Percentiles rank a stretch among this genome's conserved stretches.
These are phyloP conservation scores for Clarireedia sp. DNA, from an alignment of 2,329 filamentous ascomycete genomes.

Conservation along the genomic window DNA sequence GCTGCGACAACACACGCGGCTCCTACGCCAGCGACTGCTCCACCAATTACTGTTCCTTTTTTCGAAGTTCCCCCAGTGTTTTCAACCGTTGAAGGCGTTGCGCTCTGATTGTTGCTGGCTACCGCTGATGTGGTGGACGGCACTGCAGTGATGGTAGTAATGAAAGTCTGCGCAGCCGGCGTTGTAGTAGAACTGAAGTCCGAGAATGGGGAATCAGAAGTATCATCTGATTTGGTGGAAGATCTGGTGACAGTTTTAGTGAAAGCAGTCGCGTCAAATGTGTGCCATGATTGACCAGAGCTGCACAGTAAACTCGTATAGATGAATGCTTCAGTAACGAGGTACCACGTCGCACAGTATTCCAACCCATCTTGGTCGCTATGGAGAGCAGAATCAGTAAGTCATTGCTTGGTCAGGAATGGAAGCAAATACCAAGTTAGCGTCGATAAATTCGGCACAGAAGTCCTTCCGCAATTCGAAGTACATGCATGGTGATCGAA, in stretches of 20 bases:
- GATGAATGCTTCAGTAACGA: background rate
- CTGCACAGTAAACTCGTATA: slow-evolving; percentile 1
- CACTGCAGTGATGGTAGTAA: no score
- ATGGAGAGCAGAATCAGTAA: background rate
- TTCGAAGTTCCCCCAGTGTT: no score
- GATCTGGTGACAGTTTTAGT: no score
- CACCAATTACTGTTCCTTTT: background rate
- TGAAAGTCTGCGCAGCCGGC: no score
- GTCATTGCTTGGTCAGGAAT: no score
- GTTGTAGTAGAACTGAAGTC: no score
- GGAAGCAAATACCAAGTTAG: background rate
- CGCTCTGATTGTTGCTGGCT: no score
- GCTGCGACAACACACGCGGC: background rate
- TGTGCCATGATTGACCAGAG: background rate
- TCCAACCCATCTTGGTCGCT: background rate
- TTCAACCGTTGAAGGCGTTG: no score
- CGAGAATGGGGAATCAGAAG: background rate
- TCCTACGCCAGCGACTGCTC: background rate
- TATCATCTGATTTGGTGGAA: no score
- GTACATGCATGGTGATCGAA: background rate
- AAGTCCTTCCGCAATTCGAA: background rate
- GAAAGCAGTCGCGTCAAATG: background rate
- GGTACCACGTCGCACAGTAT: slow-evolving; percentile 1
- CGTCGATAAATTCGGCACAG: background rate
- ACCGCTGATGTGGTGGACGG: no score